Conservation (phyloP, 176 grass and related monocot genomes). For the Rhynchospora breviuscula region DNA sequence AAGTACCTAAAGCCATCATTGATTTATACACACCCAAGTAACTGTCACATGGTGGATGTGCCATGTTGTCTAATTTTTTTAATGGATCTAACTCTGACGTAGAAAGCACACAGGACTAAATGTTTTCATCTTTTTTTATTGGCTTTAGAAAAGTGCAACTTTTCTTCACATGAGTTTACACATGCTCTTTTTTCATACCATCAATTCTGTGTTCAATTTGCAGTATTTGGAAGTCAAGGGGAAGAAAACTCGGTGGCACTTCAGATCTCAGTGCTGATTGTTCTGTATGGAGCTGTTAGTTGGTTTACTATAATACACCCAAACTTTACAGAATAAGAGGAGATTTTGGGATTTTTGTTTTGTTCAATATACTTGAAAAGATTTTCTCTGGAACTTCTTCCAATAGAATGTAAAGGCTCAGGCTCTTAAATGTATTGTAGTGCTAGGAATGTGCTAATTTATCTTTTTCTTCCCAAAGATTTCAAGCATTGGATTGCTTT, state of each 20-base stretch:
- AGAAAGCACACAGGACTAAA: neutral
- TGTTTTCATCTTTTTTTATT: constrained; percentile 1
- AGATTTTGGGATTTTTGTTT: neutral
- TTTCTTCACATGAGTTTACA: constrained; percentile 11
- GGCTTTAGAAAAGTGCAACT: constrained; percentile 10
- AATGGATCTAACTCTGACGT: neutral
- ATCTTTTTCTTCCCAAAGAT: neutral
- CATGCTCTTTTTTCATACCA: constrained; percentile 4
- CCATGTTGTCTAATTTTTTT: neutral
- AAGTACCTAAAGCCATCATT: neutral
- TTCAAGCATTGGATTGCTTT: neutral
- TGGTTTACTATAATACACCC: neutral
- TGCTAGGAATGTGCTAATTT: neutral
- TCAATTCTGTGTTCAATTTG: neutral
- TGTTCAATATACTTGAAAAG: neutral
- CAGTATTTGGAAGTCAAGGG: neutral
- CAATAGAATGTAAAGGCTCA: constrained; percentile 15
- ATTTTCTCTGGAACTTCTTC: neutral
- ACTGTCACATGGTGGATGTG: neutral
- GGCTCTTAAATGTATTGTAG: neutral
- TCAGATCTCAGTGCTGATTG: constrained; percentile 11
- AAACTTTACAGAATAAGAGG: neutral
- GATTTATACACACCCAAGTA: neutral
- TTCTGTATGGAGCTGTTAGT: neutral
- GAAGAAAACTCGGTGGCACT: neutral